Evolutionary conservation across 2,329 filamentous ascomycete species (phyloP).

Genomic region (Phaeophleospora eucalypticola): DNA sequence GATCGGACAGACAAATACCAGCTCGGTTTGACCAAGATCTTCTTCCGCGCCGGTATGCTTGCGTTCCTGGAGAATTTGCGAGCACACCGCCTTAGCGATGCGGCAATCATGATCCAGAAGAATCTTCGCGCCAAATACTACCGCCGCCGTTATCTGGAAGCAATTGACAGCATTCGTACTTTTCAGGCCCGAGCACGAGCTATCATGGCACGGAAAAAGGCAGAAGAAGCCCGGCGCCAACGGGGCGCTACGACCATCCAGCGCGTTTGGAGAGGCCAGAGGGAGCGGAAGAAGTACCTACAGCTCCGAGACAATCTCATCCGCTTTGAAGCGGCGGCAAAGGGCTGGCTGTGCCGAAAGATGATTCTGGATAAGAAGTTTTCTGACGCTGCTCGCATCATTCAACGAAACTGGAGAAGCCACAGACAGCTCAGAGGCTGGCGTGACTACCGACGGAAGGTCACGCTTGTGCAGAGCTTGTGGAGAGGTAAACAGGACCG

Average conservation of each 20-base stretch:
- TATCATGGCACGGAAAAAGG: slow-evolving; percentile 69
- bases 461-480: slow-evolving; percentile 83
- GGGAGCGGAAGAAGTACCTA: slow-evolving; percentile 77
- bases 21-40: slow-evolving; percentile 95
- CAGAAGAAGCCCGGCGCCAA: slow-evolving; percentile 74
- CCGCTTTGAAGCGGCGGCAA: slow-evolving; percentile 81
- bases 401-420: slow-evolving; percentile 86
- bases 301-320: slow-evolving; percentile 78
- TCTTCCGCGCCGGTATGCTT: slow-evolving; percentile 98
- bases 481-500: slow-evolving; percentile 84
- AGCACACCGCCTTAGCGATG: slow-evolving; percentile 84
- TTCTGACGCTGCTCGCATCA: slow-evolving; percentile 84
- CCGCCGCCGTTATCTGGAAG: slow-evolving; percentile 82
- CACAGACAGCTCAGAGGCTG: slow-evolving; percentile 73
- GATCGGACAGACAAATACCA: slow-evolving; percentile 88
- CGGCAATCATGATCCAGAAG: slow-evolving; percentile 98
- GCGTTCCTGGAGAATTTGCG: slow-evolving; percentile 94
- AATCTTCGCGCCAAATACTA: slow-evolving; percentile 95
- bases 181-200: slow-evolving; percentile 77
- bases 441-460: slow-evolving; percentile 85
- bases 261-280: slow-evolving; percentile 88
- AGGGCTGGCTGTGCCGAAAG: slow-evolving; percentile 86
- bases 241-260: slow-evolving; percentile 93
- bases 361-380: slow-evolving; percentile 90
- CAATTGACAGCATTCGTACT: slow-evolving; percentile 71